Percentiles rank a stretch among this genome's conserved stretches.
phyloP scores from a whole-genome alignment of 139 green algal genomes.

The Picochlorum sp. region DNA sequence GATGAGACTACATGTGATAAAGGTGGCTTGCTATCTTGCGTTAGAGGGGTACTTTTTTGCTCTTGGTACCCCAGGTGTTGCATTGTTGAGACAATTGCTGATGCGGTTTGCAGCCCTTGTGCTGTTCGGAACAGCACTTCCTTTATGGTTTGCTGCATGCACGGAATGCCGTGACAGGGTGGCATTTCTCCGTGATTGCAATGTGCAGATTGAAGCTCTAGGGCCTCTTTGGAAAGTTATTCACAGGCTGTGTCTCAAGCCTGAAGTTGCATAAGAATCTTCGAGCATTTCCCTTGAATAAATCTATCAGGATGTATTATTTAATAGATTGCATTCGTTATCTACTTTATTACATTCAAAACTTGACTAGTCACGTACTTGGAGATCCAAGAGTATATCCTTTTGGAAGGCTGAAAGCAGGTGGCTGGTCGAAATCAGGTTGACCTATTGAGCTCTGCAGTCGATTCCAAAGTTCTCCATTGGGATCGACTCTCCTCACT shows the following conservation, averaged over 20 bases:
- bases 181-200: constrained; percentile 10
- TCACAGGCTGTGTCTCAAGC: too few relatives aligned
- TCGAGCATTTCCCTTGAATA: not conserved
- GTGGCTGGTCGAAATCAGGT: constrained; percentile 51
- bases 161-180: constrained; percentile 3
- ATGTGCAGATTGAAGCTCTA: constrained; percentile 7
- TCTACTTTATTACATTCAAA: not conserved
- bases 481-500: constrained; percentile 38
- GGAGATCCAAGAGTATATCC: too few relatives aligned
- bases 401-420: constrained; percentile 4
- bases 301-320: not conserved
- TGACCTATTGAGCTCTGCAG: constrained; percentile 66
- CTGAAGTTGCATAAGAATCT: not conserved
- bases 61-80: not conserved
- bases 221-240: too few relatives aligned
- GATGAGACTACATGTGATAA: constrained; percentile 13
- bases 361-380: too few relatives aligned
- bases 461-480: constrained; percentile 78
- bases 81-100: too few relatives aligned
- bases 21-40: constrained; percentile 12
- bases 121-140: constrained; percentile 6
- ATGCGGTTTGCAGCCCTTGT: too few relatives aligned
- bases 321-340: not conserved
- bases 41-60: not conserved
- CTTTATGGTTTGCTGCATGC: not conserved